Evolutionary conservation across 306 rosid species (phyloP), one percentile per base, ranked within the genome.

Genomic region (Fagus sylvatica): DNA sequence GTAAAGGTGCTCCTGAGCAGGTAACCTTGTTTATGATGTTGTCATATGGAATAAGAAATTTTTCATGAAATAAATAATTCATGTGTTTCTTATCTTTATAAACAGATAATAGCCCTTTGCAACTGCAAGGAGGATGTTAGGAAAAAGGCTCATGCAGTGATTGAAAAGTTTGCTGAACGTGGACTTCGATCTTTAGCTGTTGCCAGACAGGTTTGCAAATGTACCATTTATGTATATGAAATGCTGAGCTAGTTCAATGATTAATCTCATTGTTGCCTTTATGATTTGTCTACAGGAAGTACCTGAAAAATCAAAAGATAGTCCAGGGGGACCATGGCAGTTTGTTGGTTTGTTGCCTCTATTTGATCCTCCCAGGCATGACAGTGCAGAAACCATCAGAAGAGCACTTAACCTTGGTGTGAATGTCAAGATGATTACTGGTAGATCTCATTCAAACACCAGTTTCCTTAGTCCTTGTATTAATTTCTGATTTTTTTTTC

Each of bases 1-100:
- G 99, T 85, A 96, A 96, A 90, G 99, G 99, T 75, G 99, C 99
- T 77, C 99, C 99, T 68, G 99, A 96, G 85, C 99, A 96, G 99
- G 99, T 96, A 87, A 78, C n/a, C 9, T 71, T 34, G 42, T 36
- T 78, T 43, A 33, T n/a, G 42, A 72, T 53, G 46, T 72, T 75
- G 37, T 70, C 67, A 39, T 71, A 10, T 41, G 60, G 56, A 13
- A 34, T 19, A 48, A 40, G 48, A 49, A 67, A 7, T 56, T 72
- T 68, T 55, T 81, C 48, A 0, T 60, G 43, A 70, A 48, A 76
- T 64, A 41, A 64, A 71, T 71, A 33, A 78, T 66, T 32, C n/a
- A 37, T 59, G 39, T 74, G 12, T 69, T 80, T 76, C 41, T 65
- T 73, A 17, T 87, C 73, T 13, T 73, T 54, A 77, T 41, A 43